These are phyloP conservation scores for Apiospora pterosperma DNA, from an alignment of 2,329 filamentous ascomycete species.

Conservation along the genomic window DNA sequence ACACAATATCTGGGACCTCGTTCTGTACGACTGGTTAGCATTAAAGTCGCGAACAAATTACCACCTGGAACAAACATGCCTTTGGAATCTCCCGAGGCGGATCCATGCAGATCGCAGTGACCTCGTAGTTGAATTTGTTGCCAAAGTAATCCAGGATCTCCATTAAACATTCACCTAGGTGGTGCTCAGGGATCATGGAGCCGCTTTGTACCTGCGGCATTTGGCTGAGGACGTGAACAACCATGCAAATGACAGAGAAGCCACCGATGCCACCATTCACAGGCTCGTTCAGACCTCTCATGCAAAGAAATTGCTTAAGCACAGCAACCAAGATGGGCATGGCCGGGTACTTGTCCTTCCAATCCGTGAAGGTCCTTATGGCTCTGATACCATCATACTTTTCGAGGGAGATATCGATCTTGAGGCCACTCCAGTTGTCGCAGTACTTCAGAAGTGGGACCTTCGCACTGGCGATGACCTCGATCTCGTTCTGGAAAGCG, in stretches of 20 bases:
- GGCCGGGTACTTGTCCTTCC: slow-evolving; percentile 75
- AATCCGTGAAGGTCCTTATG: slow-evolving; percentile 73
- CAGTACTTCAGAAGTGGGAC: slow-evolving; percentile 92
- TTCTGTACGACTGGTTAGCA: slow-evolving; percentile 28
- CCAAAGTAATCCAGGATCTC: slow-evolving; percentile 91
- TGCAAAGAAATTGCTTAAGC: slow-evolving; percentile 88
- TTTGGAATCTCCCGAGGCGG: slow-evolving; percentile 69
- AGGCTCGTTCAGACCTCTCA: slow-evolving; percentile 89
- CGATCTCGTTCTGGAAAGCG: slow-evolving; percentile 54
- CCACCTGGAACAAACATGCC: slow-evolving; percentile 41
- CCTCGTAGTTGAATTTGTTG: slow-evolving; percentile 68
- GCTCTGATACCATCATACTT: slow-evolving; percentile 79
- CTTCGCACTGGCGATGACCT: slow-evolving; percentile 71
- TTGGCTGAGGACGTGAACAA: slow-evolving; percentile 82
- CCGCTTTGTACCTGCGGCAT: slow-evolving; percentile 67
- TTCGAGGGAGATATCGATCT: slow-evolving; percentile 93
- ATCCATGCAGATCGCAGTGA: slow-evolving; percentile 70
- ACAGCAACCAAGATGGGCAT: slow-evolving; percentile 85
- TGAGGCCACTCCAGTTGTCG: slow-evolving; percentile 72
- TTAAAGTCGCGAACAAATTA: too few species aligned
- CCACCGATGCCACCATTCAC: slow-evolving; percentile 88
- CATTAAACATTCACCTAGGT: slow-evolving; percentile 78
- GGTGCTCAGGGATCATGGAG: slow-evolving; percentile 55
- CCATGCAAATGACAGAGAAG: slow-evolving; percentile 90
- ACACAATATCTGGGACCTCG: slow-evolving; percentile 42